phyloP scores from a whole-genome alignment of 2,329 filamentous ascomycete genomes.

The Beauveria pseudobassiana region DNA sequence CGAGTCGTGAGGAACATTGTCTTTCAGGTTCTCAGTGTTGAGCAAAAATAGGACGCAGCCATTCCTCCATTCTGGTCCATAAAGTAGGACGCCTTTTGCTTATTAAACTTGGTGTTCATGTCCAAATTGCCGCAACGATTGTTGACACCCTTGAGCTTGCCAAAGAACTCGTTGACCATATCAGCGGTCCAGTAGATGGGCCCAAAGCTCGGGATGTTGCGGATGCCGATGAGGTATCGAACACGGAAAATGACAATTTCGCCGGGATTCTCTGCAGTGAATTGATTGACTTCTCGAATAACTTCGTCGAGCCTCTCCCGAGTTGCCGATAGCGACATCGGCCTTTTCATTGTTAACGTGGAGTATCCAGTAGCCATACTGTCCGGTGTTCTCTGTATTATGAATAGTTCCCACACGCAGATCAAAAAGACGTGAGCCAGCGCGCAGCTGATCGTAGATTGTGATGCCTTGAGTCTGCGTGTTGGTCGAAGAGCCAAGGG shows the following conservation, averaged over 20 bases:
- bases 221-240: constrained; percentile 33
- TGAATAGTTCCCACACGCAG: constrained; percentile 31
- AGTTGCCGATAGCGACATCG: constrained; percentile 33
- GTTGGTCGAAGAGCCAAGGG: constrained; percentile 31
- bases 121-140: constrained; percentile 29
- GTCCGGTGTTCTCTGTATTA: constrained; percentile 9
- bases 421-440: constrained; percentile 41
- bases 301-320: constrained; percentile 35
- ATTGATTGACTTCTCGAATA: constrained; percentile 36
- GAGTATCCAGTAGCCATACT: constrained; percentile 31
- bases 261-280: constrained; percentile 33
- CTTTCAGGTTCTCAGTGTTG: constrained; percentile 16
- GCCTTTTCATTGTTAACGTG: constrained; percentile 30
- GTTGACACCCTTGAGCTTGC: constrained; percentile 31
- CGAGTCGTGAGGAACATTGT: constrained; percentile 17
- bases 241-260: constrained; percentile 40
- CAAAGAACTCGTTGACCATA: constrained; percentile 36
- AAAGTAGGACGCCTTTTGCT: constrained; percentile 21
- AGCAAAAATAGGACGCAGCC: constrained; percentile 28
- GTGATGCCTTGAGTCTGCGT: constrained; percentile 38
- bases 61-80: constrained; percentile 24
- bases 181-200: constrained; percentile 28
- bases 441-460: constrained; percentile 36
- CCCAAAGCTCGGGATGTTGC: constrained; percentile 23
- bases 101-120: constrained; percentile 18